Evolutionary conservation across 2,329 filamentous ascomycete species (phyloP), one percentile per base, ranked within the genome.

Genomic region (Neocucurbitaria cava): DNA sequence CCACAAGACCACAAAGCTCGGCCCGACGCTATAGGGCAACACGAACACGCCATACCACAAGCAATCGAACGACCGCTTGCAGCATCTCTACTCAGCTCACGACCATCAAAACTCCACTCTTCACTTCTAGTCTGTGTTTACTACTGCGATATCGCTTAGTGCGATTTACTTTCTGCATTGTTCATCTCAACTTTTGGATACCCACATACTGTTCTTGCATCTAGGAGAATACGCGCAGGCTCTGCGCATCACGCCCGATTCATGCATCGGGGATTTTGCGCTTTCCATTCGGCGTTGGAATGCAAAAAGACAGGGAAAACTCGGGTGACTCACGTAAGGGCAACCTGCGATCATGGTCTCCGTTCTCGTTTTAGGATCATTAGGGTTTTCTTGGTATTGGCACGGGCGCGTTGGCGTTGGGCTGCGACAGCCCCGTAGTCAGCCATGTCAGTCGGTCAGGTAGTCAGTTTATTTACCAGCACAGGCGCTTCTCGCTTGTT

Each of bases 111-210:
- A 55, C 52, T 56, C 57, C 59, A 50, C 63, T 59, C 54, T 62
- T 61, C 56, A 43, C 51, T 68, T 66, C 65, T 48, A 39, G 53
- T 61, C 54, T 62, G 46, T 66, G 52, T 42, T 60, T 61, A 55
- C 43, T 59, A 54, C 56, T 42, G 20, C 58, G 26, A 28, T 28
- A 52, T 38, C 52, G 54, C 50, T 42, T 49, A 55, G 56, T 49
- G 50, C 51, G 54, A 54, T 45, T 49, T 42, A 42, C 13, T 23
- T 56, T n/a, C n/a, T 48, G n/a, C 20, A 53, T 54, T 53, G 46
- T 35, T 52, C 41, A 41, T 49, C 46, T 59, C 56, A 39, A 31
- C 31, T 61, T 64, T 55, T 39, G 59, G 64, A 69, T 69, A 69
- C 65, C 65, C 65, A 62, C 56, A 45, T 59, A 56, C 47, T 58